Conservation (phyloP, 2,329 filamentous ascomycete species). For the Didymella exigua region DNA sequence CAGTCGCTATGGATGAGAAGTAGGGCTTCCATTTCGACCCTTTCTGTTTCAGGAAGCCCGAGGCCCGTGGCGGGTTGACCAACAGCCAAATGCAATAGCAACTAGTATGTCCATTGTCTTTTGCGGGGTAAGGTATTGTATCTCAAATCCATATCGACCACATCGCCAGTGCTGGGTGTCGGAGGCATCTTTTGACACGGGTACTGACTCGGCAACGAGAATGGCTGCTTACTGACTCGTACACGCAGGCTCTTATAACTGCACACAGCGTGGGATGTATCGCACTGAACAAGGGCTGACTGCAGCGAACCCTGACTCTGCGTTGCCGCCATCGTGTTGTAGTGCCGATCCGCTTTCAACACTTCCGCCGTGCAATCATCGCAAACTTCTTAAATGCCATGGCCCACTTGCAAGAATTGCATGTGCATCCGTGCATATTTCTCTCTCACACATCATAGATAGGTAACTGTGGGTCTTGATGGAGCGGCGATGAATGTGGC, state of each 20-base stretch:
- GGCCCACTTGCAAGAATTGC: constrained; percentile 2
- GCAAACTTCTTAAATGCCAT: constrained; percentile 4
- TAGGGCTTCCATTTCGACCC: not conserved
- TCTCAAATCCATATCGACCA: too few relatives aligned
- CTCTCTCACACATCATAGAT: not conserved
- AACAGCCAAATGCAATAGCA: not conserved
- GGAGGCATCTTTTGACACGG: not conserved
- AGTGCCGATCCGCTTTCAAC: not conserved
- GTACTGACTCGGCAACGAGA: not conserved
- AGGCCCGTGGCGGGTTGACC: not conserved
- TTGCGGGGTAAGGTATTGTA: not conserved
- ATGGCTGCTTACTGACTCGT: not conserved
- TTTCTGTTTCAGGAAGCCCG: not conserved
- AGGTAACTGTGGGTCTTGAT: not conserved
- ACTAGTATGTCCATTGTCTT: not conserved
- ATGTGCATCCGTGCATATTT: not conserved
- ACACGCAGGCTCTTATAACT: not conserved
- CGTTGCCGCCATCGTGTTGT: not conserved
- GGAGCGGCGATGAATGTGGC: not conserved
- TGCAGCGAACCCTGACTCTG: not conserved
- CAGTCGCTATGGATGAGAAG: not conserved
- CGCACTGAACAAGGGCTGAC: not conserved
- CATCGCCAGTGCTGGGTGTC: not conserved
- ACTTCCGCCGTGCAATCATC: not conserved
- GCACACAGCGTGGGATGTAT: not conserved